phyloP scores from a whole-genome alignment of 2,329 filamentous ascomycete species.

The Talaromyces albobiverticillius region DNA sequence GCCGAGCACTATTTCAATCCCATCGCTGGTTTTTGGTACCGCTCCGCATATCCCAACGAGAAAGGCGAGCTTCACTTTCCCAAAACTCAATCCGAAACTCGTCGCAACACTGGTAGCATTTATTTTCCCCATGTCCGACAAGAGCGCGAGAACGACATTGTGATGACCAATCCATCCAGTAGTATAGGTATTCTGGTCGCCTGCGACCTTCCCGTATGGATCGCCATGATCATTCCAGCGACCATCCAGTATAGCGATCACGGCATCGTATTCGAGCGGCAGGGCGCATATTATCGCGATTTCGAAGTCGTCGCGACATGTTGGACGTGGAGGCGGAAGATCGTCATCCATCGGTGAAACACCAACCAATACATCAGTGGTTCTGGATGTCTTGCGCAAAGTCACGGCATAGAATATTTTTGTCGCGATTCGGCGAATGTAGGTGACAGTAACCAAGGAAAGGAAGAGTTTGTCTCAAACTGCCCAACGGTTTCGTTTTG shows the following conservation, averaged over 20 bases:
- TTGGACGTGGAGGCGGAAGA: neutral
- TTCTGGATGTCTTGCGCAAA: neutral
- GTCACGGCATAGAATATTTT: neutral
- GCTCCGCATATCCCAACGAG: slow-evolving; percentile 22
- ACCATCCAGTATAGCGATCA: neutral
- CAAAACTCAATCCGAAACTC: slow-evolving; percentile 14
- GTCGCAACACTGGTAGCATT: slow-evolving; percentile 3
- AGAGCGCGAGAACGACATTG: slow-evolving; percentile 20
- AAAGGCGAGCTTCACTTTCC: slow-evolving; percentile 18
- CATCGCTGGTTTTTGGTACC: neutral
- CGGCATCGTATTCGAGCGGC: slow-evolving; percentile 16
- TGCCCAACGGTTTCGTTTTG: neutral
- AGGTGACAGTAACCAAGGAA: neutral
- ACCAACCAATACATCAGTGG: neutral
- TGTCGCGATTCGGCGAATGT: neutral
- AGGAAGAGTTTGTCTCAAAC: neutral
- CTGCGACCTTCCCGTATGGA: neutral
- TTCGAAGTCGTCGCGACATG: neutral
- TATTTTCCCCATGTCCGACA: slow-evolving; percentile 19
- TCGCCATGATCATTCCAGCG: neutral
- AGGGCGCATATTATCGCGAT: slow-evolving; percentile 32
- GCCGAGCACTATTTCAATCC: slow-evolving; percentile 20
- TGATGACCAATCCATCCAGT: slow-evolving; percentile 20
- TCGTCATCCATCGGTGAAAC: neutral
- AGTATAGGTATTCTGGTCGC: slow-evolving; percentile 13